Base-by-base conservation (phyloP, 2,329 filamentous ascomycete species). In the Colletotrichum kahawae region DNA sequence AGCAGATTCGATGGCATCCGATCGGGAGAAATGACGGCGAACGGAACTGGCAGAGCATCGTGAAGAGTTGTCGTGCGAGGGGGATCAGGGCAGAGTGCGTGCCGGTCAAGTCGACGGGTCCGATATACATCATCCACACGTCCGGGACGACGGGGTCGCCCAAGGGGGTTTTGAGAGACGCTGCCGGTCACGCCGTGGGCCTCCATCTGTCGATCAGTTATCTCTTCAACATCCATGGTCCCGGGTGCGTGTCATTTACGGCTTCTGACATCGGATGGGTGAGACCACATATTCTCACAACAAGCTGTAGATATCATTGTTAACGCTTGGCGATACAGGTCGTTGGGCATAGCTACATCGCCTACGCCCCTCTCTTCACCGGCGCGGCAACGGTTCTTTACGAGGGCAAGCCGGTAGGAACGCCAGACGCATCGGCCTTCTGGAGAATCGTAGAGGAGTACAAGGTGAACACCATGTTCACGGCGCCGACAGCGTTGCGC, bases 331-430 rank as follows among this genome's bases (percentile, higher is more conserved):
- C 36, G n/a, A 29, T 18, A 14, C n/a, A 77, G 76, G 75, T 77
- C 0, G 95, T 97, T 0, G 95, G 95, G 1, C 84, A 85, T 77
- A 83, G 4, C 92, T 98, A 97, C 82, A 98, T 98, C 77, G 87
- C 98, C 14, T 98, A 98, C 81, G 96, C 92, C 5, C 96, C 96
- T 14, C 90, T 98, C 7, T 90, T 98, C 2, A 92, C 93, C 1
- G 96, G 96, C 7, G 95, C 96, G 3, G 93, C 95, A 2, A 98
- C 95, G 0, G 91, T 98, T 1, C 87, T 98, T 0, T 98, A 95
- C 82, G 96, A 98, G 85, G 96, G 96, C n/a, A 98, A 98, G 78
- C 96, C 96, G 0, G 89, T 98, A 14, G 95, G 95, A 6, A 98
- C 95, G 0, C 96, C 96, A 0, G 93, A 98, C 79, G 94, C 95